Evolutionary conservation across 2,329 filamentous ascomycete species (phyloP).

Genomic region (Aspergillus viridinutans): DNA sequence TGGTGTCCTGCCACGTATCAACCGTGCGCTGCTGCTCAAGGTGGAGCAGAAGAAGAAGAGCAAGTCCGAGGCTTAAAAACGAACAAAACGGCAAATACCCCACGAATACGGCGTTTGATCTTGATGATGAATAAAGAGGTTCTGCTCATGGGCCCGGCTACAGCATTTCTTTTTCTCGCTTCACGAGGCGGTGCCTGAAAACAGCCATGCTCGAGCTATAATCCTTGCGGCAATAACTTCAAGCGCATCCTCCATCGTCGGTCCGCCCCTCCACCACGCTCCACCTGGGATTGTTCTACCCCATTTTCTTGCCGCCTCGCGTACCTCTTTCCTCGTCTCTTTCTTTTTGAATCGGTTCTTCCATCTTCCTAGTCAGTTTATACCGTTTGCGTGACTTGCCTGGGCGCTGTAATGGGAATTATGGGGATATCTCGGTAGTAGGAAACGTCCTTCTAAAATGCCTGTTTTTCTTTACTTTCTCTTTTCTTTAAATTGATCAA

Average conservation of each 20-base stretch:
- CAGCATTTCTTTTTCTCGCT: conserved; percentile 10
- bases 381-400: conserved; percentile 25
- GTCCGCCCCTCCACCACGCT: conserved; percentile 21
- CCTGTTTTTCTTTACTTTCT: conserved; percentile 34
- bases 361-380: conserved; percentile 11
- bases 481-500: conserved; percentile 2
- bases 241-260: not conserved
- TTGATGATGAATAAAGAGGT: conserved; percentile 21
- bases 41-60: conserved; percentile 96
- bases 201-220: not conserved
- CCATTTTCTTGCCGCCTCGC: conserved; percentile 7
- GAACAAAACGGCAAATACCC: conserved; percentile 15
- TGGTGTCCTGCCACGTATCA: conserved; percentile 98
- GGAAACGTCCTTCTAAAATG: conserved; percentile 18
- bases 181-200: not conserved
- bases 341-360: conserved; percentile 12
- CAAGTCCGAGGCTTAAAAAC: conserved; percentile 43
- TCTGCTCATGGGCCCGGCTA: conserved; percentile 9
- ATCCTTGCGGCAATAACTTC: not conserved
- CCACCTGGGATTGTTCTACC: conserved; percentile 21
- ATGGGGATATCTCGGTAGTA: conserved; percentile 33
- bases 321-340: conserved; percentile 4
- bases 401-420: conserved; percentile 41
- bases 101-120: conserved; percentile 22
- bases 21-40: conserved; percentile 91